Evolutionary conservation across 129 eudicot genomes (phyloP).

Genomic region (Escallonia herrerae): DNA sequence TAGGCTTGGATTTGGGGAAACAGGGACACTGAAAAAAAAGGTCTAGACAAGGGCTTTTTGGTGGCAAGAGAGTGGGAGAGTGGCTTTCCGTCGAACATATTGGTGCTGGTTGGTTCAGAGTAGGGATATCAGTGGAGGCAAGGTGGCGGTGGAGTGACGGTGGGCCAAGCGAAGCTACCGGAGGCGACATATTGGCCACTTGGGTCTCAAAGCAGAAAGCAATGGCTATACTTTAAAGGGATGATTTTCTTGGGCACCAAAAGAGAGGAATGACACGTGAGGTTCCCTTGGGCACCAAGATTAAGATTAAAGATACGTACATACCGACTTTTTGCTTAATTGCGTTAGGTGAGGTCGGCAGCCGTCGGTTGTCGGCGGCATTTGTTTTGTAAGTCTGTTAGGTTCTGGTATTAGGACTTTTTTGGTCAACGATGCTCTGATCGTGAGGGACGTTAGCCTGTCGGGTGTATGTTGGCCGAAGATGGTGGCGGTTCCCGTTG

Average conservation of each 20-base stretch:
- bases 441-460: no score
- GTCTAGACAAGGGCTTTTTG: not conserved
- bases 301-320: not conserved
- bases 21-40: not conserved
- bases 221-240: not conserved
- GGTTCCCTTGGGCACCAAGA: not conserved
- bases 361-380: no score
- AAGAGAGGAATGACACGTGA: no score
- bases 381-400: no score
- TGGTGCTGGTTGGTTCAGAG: not conserved
- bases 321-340: no score
- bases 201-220: not conserved
- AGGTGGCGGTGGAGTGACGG: not conserved
- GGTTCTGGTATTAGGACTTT: no score
- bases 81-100: not conserved
- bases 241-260: not conserved
- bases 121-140: not conserved
- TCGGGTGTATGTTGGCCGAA: no score
- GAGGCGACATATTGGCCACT: slow-evolving; percentile 6
- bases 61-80: not conserved
- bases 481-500: no score
- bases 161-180: not conserved
- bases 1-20: not conserved
- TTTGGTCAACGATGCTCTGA: no score
- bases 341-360: no score